These are phyloP conservation scores for Ajuga chamaepitys DNA, from an alignment of 257 asterid species.

Conservation along the genomic window DNA sequence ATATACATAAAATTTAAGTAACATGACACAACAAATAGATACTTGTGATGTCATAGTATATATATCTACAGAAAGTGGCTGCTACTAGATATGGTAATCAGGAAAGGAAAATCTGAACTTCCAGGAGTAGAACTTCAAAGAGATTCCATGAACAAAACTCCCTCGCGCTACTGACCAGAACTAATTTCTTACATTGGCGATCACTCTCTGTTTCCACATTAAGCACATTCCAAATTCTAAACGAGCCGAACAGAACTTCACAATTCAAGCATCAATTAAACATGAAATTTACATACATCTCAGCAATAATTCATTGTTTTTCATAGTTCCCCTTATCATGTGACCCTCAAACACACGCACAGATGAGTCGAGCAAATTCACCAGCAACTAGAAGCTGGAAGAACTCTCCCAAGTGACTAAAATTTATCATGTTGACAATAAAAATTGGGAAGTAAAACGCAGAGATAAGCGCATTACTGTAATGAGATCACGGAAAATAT, in stretches of 20 bases:
- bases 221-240: background rate
- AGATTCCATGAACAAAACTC: background rate
- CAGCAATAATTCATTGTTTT: background rate
- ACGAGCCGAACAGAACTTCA: background rate
- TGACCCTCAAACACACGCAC: background rate
- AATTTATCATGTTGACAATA: background rate
- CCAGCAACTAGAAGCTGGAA: background rate
- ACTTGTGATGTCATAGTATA: background rate
- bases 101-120: background rate
- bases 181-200: background rate
- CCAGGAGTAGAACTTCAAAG: background rate
- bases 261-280: background rate
- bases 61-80: background rate
- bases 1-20: background rate
- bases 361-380: too few relatives aligned
- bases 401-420: background rate
- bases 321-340: background rate
- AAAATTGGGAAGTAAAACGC: background rate
- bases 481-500: background rate
- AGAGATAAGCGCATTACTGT: background rate
- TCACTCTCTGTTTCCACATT: background rate
- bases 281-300: background rate
- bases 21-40: background rate
- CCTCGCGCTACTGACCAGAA: too few relatives aligned
- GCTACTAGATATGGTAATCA: background rate